Conservation (phyloP, 2,329 filamentous ascomycete species). For the Aureobasidium lini region DNA sequence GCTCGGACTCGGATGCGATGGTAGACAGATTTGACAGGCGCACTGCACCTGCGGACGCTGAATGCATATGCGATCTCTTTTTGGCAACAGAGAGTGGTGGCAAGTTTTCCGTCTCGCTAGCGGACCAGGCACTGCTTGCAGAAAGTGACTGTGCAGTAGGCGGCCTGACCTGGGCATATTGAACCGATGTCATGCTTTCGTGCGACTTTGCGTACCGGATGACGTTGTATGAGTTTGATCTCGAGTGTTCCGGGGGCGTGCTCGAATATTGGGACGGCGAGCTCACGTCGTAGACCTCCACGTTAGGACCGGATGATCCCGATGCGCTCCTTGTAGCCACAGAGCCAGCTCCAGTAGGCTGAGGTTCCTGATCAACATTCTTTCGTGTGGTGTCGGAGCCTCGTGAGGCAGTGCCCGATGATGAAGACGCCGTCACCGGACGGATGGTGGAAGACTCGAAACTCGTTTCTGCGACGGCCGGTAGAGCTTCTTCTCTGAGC, state of each 20-base stretch:
- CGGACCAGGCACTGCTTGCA: slow-evolving; percentile 15
- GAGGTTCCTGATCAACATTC: not conserved
- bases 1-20: slow-evolving; percentile 28
- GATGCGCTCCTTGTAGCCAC: not conserved
- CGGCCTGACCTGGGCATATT: slow-evolving; percentile 15
- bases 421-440: slow-evolving; percentile 4
- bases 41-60: slow-evolving; percentile 9
- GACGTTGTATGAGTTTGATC: slow-evolving; percentile 14
- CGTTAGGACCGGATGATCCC: not conserved
- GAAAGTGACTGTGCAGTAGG: slow-evolving; percentile 14
- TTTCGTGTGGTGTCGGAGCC: not conserved
- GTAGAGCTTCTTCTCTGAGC: slow-evolving; percentile 9
- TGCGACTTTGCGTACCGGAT: slow-evolving; percentile 15
- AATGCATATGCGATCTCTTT: slow-evolving; percentile 22
- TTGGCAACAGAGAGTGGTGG: slow-evolving; percentile 27
- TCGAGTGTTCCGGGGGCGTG: slow-evolving; percentile 6
- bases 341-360: not conserved
- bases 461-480: slow-evolving; percentile 12
- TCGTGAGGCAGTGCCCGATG: not conserved
- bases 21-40: slow-evolving; percentile 25
- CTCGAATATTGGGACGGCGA: slow-evolving; percentile 7
- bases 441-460: slow-evolving; percentile 7
- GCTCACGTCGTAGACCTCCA: slow-evolving; percentile 7
- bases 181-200: slow-evolving; percentile 13
- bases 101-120: slow-evolving; percentile 21